Evolutionary conservation across 495 filamentous ascomycete species (phyloP), one percentile per base, ranked within the genome.

Genomic region (Aspergillus campestris): DNA sequence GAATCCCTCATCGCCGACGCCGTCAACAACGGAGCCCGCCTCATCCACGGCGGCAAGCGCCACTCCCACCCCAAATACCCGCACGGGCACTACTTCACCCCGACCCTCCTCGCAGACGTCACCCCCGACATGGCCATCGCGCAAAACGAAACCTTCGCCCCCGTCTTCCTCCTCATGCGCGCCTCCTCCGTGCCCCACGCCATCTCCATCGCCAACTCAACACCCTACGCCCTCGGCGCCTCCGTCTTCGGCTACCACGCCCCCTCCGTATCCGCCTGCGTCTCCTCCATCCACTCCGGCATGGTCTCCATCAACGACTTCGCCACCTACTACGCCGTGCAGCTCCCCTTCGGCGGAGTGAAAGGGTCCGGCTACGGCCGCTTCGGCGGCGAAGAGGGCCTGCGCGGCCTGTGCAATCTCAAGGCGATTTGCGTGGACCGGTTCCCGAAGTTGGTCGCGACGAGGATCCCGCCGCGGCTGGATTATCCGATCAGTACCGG

Each of bases 271-370:
- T 62, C 77, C 34, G 57, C 62, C 13, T 82, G 88, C 31, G 81
- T 89, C 0, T 56, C 52, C n/a, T 73, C 76, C 15, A 75, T 97
- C 42, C 77, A 82, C 43, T 81, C 83, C 3, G 92, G 92, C 24
- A 95, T 95, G 85, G 85, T 97, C 5, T 76, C 84, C 38, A 79
- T 98, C 42, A 97, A 98, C 55, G 92, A 97, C 66, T 98, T 98
- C 51, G 92, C 80, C 14, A 83, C 79, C 11, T 95, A 80, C 56
- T 98, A 98, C 62, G 84, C 90, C 18, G 87, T 94, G 11, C 87
- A 92, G 65, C 64, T 98, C 11, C 92, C 92, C 0, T 98, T 98
- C 60, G 92, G 92, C 15, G 92, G 92, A 18, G 78, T 86, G 13
- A 76, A 77, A 45, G 90, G 88, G 0, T 89, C 83, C 34, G 92